Percentiles rank a stretch among this genome's conserved stretches.
Evolutionary conservation across 148 eudicot species (phyloP).

Genomic region (Beta vulgaris): DNA sequence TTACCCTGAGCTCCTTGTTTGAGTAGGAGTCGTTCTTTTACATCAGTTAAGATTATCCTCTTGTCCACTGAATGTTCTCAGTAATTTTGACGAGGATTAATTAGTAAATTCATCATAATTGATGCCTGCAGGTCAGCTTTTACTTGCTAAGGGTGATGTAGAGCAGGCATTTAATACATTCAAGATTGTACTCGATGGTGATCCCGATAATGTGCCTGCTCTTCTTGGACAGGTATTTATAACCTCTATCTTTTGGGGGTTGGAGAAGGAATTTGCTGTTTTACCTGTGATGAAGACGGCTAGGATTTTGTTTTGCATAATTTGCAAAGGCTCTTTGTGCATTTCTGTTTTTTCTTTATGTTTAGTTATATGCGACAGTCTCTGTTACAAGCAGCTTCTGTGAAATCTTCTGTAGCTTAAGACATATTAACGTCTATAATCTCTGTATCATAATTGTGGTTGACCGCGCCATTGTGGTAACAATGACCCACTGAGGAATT

Average conservation of each 20-base stretch:
- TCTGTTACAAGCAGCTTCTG: neutral
- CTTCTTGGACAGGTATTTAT: slow-evolving; percentile 92
- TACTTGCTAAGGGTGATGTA: slow-evolving; percentile 82
- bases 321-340: neutral
- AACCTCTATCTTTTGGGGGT: slow-evolving; percentile 5
- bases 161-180: slow-evolving; percentile 87
- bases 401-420: neutral
- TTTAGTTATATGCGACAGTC: neutral
- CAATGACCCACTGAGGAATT: neutral
- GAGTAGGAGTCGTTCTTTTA: neutral
- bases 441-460: neutral
- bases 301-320: neutral
- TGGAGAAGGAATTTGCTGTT: neutral
- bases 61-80: neutral
- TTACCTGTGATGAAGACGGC: neutral
- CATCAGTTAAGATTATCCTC: neutral
- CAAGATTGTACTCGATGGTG: slow-evolving; percentile 91
- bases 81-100: neutral
- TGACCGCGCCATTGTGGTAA: neutral
- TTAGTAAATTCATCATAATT: neutral
- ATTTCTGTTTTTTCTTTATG: neutral
- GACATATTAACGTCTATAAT: neutral
- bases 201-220: slow-evolving; percentile 88
- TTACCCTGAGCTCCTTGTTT: neutral
- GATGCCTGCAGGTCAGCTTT: slow-evolving; percentile 74